Evolutionary conservation across 2,329 filamentous ascomycete genomes (phyloP), one percentile per base, ranked within the genome.

Genomic region (Claviceps lovelessii): DNA sequence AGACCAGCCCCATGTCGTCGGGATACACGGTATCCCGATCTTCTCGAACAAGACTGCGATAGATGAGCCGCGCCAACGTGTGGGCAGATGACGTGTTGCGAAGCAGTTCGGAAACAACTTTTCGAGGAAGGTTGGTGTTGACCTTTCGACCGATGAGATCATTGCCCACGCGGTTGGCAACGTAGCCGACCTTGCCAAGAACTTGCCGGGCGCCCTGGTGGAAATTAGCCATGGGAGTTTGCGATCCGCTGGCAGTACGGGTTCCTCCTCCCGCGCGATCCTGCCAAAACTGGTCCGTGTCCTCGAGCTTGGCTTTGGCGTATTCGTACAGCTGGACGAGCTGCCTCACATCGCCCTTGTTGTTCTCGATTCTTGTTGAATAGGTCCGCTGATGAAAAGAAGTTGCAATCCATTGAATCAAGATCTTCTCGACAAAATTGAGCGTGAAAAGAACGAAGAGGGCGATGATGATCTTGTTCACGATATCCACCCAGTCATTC

Each of bases 371-470:
- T 17, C 91, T 78, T 61, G 91, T 88, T 29, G 88, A 84, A 64
- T 97, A 97, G 0, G 91, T 96, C 48, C 91, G 81, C 56, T 88
- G 76, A 67, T 97, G 91, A 70, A 97, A 97, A 58, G 86, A 90
- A 56, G 90, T 90, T 37, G 91, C 90, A 61, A 97, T 95, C 71
- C 95, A 84, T 65, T 96, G 90, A 54, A 96, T 95, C 61, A 95
- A 79, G 57, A 96, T 86, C 74, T 96, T 97, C 69, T 96, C 90
- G 53, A 85, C 76, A 57, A 93, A 85, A 69, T 97, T 96, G 58
- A 96, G 74, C 3, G 83, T 75, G 0, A 83, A 79, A 58, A 88
- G 80, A 15, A 94, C 85, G 61, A 97, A 90, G n/a, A 94, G 65
- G 2, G 87, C 79, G 19, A 95, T 82, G 57, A 96, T 84, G 62